Conservation (phyloP, 345 rosid species). For the Eucalyptus pauciflora region DNA sequence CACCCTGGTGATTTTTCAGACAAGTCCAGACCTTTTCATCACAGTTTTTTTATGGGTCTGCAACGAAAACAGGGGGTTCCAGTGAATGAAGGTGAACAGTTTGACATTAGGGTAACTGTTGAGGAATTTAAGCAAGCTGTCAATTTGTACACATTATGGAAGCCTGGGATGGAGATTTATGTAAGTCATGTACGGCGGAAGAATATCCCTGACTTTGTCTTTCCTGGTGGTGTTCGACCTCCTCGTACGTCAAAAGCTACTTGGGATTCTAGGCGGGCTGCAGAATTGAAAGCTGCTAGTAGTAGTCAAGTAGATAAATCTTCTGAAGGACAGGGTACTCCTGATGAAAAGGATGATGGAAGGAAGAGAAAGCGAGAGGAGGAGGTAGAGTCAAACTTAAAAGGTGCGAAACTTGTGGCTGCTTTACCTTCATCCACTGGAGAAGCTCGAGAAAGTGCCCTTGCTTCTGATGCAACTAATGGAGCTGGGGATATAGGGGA, state of each 20-base stretch:
- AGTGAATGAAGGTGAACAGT: constrained; percentile 61
- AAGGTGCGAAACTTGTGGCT: constrained; percentile 12
- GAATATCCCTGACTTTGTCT: constrained; percentile 71
- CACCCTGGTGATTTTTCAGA: constrained; percentile 83
- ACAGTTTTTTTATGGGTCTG: constrained; percentile 90
- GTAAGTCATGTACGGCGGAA: constrained; percentile 68
- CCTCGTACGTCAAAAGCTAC: constrained; percentile 49
- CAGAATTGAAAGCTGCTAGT: constrained; percentile 31
- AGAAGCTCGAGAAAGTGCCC: constrained; percentile 37
- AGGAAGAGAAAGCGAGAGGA: constrained; percentile 57
- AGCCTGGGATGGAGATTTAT: constrained; percentile 74
- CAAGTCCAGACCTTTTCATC: constrained; percentile 51
- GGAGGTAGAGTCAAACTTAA: constrained; percentile 16
- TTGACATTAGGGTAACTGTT: constrained; percentile 87
- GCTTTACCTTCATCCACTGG: constrained; percentile 12
- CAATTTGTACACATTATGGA: constrained; percentile 44
- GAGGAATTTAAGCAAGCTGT: constrained; percentile 77
- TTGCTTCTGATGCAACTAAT: constrained; percentile 6
- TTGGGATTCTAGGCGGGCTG: constrained; percentile 57
- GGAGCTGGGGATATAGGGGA: background rate
- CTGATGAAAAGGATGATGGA: constrained; percentile 46
- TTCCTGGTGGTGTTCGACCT: constrained; percentile 78
- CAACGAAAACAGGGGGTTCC: constrained; percentile 91
- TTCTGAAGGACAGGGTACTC: constrained; percentile 41
- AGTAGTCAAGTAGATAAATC: constrained; percentile 25